These are phyloP conservation scores for Metschnikowia colocasiae DNA, from an alignment of 805 yeast genomes.

Conservation along the genomic window DNA sequence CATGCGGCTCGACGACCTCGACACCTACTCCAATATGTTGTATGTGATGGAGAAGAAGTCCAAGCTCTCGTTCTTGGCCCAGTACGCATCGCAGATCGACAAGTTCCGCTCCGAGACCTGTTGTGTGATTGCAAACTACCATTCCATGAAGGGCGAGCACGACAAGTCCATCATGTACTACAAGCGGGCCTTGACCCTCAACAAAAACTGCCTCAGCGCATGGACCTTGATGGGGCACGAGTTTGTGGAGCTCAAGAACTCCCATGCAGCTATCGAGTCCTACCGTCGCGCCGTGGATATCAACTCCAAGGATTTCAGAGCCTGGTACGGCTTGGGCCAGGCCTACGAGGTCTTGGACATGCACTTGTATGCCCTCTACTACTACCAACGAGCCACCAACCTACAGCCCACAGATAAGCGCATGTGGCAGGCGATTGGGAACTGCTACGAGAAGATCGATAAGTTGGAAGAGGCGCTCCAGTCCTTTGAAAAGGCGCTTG, in stretches of 20 bases:
- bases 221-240: conserved; percentile 99
- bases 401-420: conserved; percentile 85
- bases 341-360: conserved; percentile 95
- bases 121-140: conserved; percentile 90
- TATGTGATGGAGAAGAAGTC: conserved; percentile 89
- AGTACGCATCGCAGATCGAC: conserved; percentile 76
- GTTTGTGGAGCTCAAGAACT: conserved; percentile 90
- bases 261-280: conserved; percentile 96
- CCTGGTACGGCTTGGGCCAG: conserved; percentile 98
- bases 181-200: conserved; percentile 79
- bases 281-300: conserved; percentile 91
- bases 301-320: conserved; percentile 83
- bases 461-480: conserved; percentile 71
- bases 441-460: conserved; percentile 77
- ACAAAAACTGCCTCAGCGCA: conserved; percentile 78
- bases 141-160: conserved; percentile 87
- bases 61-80: conserved; percentile 83
- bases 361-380: conserved; percentile 88
- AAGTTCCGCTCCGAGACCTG: conserved; percentile 91
- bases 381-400: conserved; percentile 86
- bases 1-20: conserved; percentile 83
- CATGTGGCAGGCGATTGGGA: conserved; percentile 95
- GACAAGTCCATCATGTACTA: conserved; percentile 93
- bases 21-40: conserved; percentile 87
- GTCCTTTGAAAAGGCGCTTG: conserved; percentile 74